These are phyloP conservation scores for Cutaneotrichosporon mucoides DNA, from an alignment of 1,284 basidiomycete genomes.

Conservation along the genomic window DNA sequence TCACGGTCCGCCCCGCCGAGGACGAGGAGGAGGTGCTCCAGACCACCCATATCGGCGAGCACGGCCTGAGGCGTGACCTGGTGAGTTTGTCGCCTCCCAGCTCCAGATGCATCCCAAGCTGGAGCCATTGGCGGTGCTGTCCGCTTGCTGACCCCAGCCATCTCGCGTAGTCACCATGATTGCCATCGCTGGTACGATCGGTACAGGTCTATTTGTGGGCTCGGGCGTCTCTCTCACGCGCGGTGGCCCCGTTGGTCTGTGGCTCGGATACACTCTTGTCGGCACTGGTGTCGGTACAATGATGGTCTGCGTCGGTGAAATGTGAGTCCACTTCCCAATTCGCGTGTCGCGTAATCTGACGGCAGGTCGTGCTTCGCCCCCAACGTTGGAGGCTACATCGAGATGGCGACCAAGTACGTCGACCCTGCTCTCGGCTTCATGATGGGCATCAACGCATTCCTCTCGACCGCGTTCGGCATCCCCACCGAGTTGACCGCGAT, in stretches of 20 bases:
- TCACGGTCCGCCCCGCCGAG: slow-evolving; percentile 4
- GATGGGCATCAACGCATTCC: slow-evolving; percentile 58
- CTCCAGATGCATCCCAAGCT: too few species aligned
- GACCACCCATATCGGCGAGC: slow-evolving; percentile 7
- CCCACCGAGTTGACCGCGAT: slow-evolving; percentile 70
- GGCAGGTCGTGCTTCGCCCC: slow-evolving; percentile 17
- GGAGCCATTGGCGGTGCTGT: too few species aligned
- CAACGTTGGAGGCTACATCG: slow-evolving; percentile 23
- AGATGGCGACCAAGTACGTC: slow-evolving; percentile 48
- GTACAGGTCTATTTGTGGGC: slow-evolving; percentile 52
- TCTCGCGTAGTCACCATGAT: slow-evolving; percentile 30
- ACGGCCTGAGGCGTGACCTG: slow-evolving; percentile 10
- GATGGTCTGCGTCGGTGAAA: slow-evolving; percentile 19
- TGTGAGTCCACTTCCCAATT: not conserved
- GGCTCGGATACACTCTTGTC: slow-evolving; percentile 25
- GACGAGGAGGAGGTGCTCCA: slow-evolving; percentile 5
- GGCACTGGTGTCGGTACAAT: slow-evolving; percentile 21
- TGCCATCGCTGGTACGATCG: slow-evolving; percentile 52
- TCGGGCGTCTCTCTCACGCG: slow-evolving; percentile 1
- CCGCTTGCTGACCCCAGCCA: slow-evolving; percentile 1
- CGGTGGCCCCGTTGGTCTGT: slow-evolving; percentile 51
- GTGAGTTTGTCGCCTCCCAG: not conserved
- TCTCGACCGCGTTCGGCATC: slow-evolving; percentile 54
- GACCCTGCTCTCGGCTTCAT: slow-evolving; percentile 56
- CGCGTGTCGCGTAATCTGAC: not conserved